Percentiles rank a stretch among this genome's conserved stretches.
phyloP scores from a whole-genome alignment of 768 basidiomycete genomes.

The Naematelia aurantialba region DNA sequence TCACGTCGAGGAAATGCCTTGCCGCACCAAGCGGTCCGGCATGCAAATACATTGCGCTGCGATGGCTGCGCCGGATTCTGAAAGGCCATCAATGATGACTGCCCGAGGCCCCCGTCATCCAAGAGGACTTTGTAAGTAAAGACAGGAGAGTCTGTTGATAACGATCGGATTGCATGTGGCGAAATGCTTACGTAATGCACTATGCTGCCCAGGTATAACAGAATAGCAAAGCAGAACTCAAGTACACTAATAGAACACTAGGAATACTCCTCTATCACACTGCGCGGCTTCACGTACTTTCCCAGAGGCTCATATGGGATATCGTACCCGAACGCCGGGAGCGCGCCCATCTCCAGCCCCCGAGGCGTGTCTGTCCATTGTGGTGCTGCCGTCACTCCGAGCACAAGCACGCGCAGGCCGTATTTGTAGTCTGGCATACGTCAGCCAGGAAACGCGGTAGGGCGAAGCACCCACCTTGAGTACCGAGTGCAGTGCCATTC shows the following conservation, averaged over 20 bases:
- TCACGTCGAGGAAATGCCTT: background rate
- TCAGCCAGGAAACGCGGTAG: background rate
- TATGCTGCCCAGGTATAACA: too few relatives aligned
- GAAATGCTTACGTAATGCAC: background rate
- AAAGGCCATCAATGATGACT: background rate
- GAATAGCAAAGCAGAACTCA: too few relatives aligned
- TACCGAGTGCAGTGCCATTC: slow-evolving; percentile 61
- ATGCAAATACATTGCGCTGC: background rate
- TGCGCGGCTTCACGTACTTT: slow-evolving; percentile 53
- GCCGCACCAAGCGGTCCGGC: background rate
- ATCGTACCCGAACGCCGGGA: slow-evolving; percentile 57
- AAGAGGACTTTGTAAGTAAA: too few relatives aligned
- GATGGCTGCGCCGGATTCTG: too few relatives aligned
- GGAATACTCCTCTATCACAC: slow-evolving; percentile 56
- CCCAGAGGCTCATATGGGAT: slow-evolving; percentile 32
- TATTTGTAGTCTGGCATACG: slow-evolving; percentile 57
- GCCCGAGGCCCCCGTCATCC: too few relatives aligned
- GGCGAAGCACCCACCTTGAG: slow-evolving; percentile 51
- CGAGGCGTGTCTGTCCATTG: slow-evolving; percentile 57
- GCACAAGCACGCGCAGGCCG: slow-evolving; percentile 60
- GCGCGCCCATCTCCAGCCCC: slow-evolving; percentile 58
- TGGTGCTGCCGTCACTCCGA: slow-evolving; percentile 56
- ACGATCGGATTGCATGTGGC: background rate
- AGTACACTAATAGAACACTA: background rate
- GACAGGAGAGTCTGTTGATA: too few relatives aligned